Percentiles rank a stretch among this genome's conserved stretches.
Evolutionary conservation across 306 rosid species (phyloP).

Genomic region (Casuarina cunninghamiana): DNA sequence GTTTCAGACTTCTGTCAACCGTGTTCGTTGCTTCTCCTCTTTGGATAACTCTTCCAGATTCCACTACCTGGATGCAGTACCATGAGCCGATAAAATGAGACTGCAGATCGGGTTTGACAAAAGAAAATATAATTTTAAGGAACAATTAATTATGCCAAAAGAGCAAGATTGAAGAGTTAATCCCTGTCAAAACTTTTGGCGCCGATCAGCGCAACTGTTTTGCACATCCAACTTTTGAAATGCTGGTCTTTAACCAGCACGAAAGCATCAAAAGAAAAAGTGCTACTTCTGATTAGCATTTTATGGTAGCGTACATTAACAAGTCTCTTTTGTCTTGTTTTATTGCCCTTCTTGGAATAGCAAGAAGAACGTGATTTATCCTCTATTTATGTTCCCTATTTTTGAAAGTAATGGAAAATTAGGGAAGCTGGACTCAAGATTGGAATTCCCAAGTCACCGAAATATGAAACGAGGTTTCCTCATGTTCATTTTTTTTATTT

Average conservation of each 20-base stretch:
- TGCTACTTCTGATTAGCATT: too few relatives aligned
- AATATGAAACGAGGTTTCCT: background rate
- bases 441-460: background rate
- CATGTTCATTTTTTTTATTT: background rate
- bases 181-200: background rate
- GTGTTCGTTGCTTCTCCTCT: conserved; percentile 3
- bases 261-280: too few relatives aligned
- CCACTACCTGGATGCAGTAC: conserved; percentile 6
- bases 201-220: background rate
- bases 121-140: background rate
- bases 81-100: background rate
- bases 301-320: too few relatives aligned
- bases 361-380: too few relatives aligned
- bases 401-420: background rate
- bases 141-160: background rate
- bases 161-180: background rate
- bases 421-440: background rate
- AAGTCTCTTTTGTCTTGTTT: too few relatives aligned
- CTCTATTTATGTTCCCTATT: too few relatives aligned
- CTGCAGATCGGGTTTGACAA: background rate
- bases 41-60: background rate
- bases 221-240: background rate
- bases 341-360: too few relatives aligned
- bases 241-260: background rate
- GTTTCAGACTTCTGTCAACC: conserved; percentile 1